Conservation (phyloP, 2,329 filamentous ascomycete species). For the Endocalyx cinctus region DNA sequence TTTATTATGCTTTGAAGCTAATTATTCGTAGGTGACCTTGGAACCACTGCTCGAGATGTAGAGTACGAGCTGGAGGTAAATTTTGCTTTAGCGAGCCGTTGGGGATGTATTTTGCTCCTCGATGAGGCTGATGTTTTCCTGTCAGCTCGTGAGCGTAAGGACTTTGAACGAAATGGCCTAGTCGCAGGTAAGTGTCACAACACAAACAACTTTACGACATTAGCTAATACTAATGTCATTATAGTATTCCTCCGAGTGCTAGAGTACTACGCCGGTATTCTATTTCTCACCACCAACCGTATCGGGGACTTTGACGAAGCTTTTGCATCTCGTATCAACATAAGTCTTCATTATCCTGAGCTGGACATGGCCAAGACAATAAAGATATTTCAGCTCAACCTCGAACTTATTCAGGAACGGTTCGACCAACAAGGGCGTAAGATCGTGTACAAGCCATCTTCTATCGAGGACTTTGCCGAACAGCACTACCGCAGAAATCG, state of each 20-base stretch:
- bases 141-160: constrained; percentile 3
- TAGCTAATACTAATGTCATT: neutral
- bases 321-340: constrained; percentile 31
- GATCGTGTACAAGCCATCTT: constrained; percentile 1
- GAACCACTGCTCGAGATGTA: constrained; percentile 26
- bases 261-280: constrained; percentile 32
- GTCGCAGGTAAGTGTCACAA: constrained; percentile 18
- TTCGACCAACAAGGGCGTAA: constrained; percentile 6
- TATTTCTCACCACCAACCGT: constrained; percentile 38
- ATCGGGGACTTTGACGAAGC: constrained; percentile 37
- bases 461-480: constrained; percentile 10
- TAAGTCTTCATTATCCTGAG: constrained; percentile 28
- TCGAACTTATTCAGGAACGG: constrained; percentile 7
- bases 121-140: constrained; percentile 19
- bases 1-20: no score
- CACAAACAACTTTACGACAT: neutral
- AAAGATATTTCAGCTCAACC: constrained; percentile 12
- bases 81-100: constrained; percentile 12
- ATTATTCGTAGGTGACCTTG: constrained; percentile 25
- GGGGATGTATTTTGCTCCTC: constrained; percentile 13
- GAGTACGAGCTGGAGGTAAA: constrained; percentile 19
- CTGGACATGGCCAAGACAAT: constrained; percentile 11
- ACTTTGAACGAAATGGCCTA: constrained; percentile 24
- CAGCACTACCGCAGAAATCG: constrained; percentile 7
- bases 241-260: constrained; percentile 31